Conservation (phyloP, 2,329 filamentous ascomycete species). For the Verruconis gallopava region DNA sequence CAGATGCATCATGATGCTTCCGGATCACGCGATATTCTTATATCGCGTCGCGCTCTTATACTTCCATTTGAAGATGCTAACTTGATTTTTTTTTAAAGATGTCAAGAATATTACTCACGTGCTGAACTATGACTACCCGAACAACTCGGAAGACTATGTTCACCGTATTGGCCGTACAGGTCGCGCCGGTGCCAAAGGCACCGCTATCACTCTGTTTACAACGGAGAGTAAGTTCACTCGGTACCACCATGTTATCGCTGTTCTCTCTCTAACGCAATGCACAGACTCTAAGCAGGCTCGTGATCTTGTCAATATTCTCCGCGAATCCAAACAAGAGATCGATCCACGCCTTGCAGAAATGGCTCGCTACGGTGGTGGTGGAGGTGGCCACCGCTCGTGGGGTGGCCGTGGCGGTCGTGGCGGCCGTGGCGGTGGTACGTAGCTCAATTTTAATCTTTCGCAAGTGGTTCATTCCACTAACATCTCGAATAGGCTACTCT, state of each 20-base stretch:
- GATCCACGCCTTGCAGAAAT: conserved; percentile 93
- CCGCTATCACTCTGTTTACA: conserved; percentile 96
- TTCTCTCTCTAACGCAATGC: conserved; percentile 19
- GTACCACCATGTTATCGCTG: conserved; percentile 4
- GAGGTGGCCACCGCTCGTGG: conserved; percentile 57
- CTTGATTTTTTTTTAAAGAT: conserved; percentile 70
- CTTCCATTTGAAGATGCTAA: conserved; percentile 55
- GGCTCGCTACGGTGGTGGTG: conserved; percentile 80
- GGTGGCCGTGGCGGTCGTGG: conserved; percentile 54
- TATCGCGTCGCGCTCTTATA: conserved; percentile 3
- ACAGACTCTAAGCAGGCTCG: conserved; percentile 56
- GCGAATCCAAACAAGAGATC: conserved; percentile 95
- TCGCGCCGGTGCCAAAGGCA: conserved; percentile 75
- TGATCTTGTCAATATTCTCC: conserved; percentile 84
- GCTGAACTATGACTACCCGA: conserved; percentile 99
- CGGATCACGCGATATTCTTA: conserved; percentile 39
- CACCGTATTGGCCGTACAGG: conserved; percentile 57
- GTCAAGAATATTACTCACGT: conserved; percentile 99
- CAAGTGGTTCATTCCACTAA: conserved; percentile 12
- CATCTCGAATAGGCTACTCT: conserved; percentile 19
- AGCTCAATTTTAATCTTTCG: conserved; percentile 10
- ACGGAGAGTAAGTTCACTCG: conserved; percentile 74
- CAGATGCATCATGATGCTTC: conserved; percentile 35
- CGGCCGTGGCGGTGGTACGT: conserved; percentile 39
- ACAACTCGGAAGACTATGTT: conserved; percentile 66